phyloP scores from a whole-genome alignment of 2,329 filamentous ascomycete genomes.

The Fusarium siculi region DNA sequence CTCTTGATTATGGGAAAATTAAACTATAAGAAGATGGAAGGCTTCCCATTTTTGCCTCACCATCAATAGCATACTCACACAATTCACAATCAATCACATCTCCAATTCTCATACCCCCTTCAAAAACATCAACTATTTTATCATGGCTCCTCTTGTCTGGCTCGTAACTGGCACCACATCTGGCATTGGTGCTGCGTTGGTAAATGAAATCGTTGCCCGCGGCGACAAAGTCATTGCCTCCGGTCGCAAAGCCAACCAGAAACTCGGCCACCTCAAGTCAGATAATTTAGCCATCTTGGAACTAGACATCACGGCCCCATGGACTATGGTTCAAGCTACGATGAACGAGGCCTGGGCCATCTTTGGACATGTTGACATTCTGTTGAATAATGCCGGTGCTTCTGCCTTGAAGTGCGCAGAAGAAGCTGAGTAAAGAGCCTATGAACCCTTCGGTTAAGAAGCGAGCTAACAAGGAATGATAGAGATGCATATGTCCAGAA shows the following conservation, averaged over 20 bases:
- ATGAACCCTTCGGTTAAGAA: fast-evolving
- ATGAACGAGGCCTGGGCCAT: neutral
- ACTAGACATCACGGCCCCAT: neutral
- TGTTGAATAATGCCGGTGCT: neutral
- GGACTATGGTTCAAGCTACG: neutral
- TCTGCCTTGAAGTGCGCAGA: neutral
- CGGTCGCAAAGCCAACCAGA: neutral
- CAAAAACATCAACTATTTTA: neutral
- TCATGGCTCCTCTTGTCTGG: neutral
- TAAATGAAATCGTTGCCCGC: neutral
- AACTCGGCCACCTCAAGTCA: neutral
- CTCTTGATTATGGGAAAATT: fast-evolving
- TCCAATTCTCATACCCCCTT: neutral
- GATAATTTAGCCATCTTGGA: neutral
- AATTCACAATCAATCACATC: neutral
- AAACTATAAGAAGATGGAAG: neutral
- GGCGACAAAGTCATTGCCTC: neutral
- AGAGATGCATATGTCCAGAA: neutral
- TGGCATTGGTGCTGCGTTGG: neutral
- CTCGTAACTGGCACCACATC: neutral
- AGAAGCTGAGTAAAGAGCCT: neutral
- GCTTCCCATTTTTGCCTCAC: neutral
- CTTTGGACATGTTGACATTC: neutral
- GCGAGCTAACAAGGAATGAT: neutral
- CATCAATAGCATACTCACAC: no score